These are phyloP conservation scores for Coemansia sp. DNA, from an alignment of 192 early-diverging fungal genomes.

Conservation along the genomic window DNA sequence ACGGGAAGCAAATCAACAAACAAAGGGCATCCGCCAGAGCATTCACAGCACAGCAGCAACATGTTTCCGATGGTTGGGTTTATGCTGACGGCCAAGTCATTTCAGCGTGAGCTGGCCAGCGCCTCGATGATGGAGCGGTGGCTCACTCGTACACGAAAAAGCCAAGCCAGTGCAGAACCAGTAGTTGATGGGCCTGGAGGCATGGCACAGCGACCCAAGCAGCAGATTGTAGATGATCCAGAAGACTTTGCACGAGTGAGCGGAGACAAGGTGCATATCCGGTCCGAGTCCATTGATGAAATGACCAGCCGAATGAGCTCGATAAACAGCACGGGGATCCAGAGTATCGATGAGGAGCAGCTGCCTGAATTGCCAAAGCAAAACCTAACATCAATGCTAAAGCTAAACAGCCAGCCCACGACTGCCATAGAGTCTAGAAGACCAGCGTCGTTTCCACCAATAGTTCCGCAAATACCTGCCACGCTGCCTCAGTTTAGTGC, in stretches of 20 bases:
- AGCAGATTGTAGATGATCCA: neutral
- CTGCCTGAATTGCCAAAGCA: conserved; percentile 3
- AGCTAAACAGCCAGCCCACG: conserved; percentile 11
- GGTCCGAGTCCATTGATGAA: neutral
- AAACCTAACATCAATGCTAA: conserved; percentile 4
- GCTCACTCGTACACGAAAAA: conserved; percentile 14
- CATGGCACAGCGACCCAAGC: neutral
- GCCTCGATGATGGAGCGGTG: conserved; percentile 45
- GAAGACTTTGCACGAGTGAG: neutral
- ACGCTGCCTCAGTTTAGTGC: no score
- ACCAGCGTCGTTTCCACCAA: no score
- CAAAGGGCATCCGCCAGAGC: neutral
- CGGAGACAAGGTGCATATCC: neutral
- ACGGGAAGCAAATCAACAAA: conserved; percentile 4
- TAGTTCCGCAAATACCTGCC: no score
- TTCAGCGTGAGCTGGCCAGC: conserved; percentile 38
- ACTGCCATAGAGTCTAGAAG: neutral
- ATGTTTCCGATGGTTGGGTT: conserved; percentile 34
- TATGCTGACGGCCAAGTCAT: conserved; percentile 30
- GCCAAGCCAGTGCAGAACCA: neutral
- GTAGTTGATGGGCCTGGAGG: neutral
- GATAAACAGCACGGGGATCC: neutral
- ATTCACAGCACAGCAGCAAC: neutral
- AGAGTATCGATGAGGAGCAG: neutral
- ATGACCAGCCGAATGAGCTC: neutral